Conservation (phyloP, 371 early-diverging fungal genomes). For the Massospora cicadina region DNA sequence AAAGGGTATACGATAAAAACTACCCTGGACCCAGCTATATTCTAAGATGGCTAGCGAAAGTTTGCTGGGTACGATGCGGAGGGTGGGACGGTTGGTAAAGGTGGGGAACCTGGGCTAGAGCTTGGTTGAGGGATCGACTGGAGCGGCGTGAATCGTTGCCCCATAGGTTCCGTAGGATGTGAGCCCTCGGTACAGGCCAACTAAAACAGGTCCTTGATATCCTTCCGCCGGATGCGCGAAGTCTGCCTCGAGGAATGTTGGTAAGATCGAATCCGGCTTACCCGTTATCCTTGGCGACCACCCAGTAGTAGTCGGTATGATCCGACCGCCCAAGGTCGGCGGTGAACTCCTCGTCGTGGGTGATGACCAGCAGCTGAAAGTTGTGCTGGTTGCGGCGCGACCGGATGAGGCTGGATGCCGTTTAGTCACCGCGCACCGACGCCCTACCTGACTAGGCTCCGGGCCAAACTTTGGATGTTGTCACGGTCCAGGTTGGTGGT, state of each 20-base stretch:
- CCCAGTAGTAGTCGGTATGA: slow-evolving; percentile 66
- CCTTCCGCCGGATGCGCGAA: neutral
- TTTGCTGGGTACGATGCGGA: too few relatives aligned
- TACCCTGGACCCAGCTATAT: too few relatives aligned
- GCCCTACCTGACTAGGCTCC: slow-evolving; percentile 50
- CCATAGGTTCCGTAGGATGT: too few relatives aligned
- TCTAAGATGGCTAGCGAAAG: too few relatives aligned
- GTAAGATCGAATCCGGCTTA: slow-evolving; percentile 16
- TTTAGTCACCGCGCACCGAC: neutral
- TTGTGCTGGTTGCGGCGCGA: slow-evolving; percentile 60
- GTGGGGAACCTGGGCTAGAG: too few relatives aligned
- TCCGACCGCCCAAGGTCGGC: slow-evolving; percentile 58
- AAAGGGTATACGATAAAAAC: too few relatives aligned
- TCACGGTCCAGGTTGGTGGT: slow-evolving; percentile 97
- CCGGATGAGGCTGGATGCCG: slow-evolving; percentile 42
- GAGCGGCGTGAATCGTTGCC: too few relatives aligned
- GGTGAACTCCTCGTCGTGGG: slow-evolving; percentile 98
- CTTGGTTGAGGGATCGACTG: too few relatives aligned
- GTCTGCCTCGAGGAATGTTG: neutral
- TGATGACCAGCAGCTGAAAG: slow-evolving; percentile 97
- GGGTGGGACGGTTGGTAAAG: too few relatives aligned
- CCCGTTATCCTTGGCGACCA: slow-evolving; percentile 55
- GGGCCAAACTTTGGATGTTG: slow-evolving; percentile 86
- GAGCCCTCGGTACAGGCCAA: too few relatives aligned
- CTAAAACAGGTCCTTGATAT: neutral